These are phyloP conservation scores for Pestalotiopsis sp. DNA, from an alignment of 2,329 filamentous ascomycete genomes.

Conservation along the genomic window DNA sequence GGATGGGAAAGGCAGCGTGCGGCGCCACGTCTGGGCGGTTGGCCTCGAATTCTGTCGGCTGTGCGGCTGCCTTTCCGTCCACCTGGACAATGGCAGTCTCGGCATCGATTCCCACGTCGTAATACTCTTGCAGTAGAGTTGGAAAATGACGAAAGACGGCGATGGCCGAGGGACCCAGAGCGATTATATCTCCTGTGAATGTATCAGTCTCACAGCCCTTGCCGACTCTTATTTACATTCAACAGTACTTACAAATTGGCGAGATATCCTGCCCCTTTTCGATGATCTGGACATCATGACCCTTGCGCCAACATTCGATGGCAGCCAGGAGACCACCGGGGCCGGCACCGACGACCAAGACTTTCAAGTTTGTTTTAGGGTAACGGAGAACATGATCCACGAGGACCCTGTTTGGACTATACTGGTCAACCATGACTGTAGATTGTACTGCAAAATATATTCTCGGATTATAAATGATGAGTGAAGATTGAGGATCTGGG, in stretches of 20 bases:
- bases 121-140: background rate
- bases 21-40: background rate
- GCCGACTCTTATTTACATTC: background rate
- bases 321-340: slow-evolving; percentile 15
- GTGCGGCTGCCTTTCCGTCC: background rate
- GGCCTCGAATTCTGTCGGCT: background rate
- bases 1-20: slow-evolving; percentile 5
- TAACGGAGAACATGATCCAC: background rate
- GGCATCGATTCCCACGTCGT: background rate
- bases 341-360: slow-evolving; percentile 16
- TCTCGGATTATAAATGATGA: too few relatives aligned
- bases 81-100: background rate
- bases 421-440: too few relatives aligned
- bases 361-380: slow-evolving; percentile 6
- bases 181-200: background rate
- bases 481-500: too few relatives aligned
- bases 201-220: too few relatives aligned
- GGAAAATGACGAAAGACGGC: background rate
- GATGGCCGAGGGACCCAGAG: background rate
- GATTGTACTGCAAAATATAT: too few relatives aligned
- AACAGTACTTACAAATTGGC: background rate
- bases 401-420: background rate
- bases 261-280: background rate
- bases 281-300: slow-evolving; percentile 17
- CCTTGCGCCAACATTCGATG: slow-evolving; percentile 20